phyloP scores from a whole-genome alignment of 495 filamentous ascomycete species.

The Aspergillus indologenus region DNA sequence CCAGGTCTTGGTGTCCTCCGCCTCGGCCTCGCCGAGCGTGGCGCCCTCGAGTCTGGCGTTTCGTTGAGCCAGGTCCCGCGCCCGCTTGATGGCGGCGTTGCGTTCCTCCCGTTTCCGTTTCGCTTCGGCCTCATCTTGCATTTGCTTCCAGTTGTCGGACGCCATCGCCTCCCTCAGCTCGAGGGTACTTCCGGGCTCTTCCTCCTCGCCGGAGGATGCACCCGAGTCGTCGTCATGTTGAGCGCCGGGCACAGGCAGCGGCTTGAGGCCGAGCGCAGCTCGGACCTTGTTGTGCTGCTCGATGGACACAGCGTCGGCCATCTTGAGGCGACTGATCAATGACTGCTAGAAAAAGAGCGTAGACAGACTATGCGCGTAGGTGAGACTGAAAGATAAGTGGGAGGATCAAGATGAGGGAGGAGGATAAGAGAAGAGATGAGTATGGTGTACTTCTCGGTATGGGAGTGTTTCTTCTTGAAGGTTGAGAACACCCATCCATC shows the following conservation, averaged over 20 bases:
- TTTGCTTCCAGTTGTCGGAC: slow-evolving; percentile 69
- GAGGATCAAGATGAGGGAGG: background rate
- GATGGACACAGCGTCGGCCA: slow-evolving; percentile 80
- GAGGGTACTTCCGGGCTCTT: slow-evolving; percentile 70
- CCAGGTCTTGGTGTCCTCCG: slow-evolving; percentile 77
- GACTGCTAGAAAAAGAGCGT: slow-evolving; percentile 3
- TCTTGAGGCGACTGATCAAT: slow-evolving; percentile 38
- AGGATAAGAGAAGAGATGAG: background rate
- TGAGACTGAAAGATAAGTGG: slow-evolving; percentile 10
- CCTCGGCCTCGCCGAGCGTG: slow-evolving; percentile 68
- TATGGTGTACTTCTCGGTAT: background rate
- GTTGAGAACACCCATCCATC: background rate
- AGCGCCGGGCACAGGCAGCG: slow-evolving; percentile 74
- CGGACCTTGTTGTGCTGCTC: slow-evolving; percentile 95
- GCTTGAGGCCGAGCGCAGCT: slow-evolving; percentile 82
- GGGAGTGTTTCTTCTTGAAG: no score
- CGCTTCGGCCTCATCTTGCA: slow-evolving; percentile 58
- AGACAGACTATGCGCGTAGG: background rate
- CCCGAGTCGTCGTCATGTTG: slow-evolving; percentile 37
- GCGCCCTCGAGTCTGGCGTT: slow-evolving; percentile 72
- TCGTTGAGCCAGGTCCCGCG: slow-evolving; percentile 75
- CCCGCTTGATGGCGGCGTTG: slow-evolving; percentile 78
- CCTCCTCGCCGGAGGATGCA: slow-evolving; percentile 44
- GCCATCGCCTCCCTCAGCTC: slow-evolving; percentile 75
- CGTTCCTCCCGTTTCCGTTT: slow-evolving; percentile 76